Evolutionary conservation across 306 rosid genomes (phyloP), one percentile per base, ranked within the genome.

Genomic region (Ceratonia siliqua): DNA sequence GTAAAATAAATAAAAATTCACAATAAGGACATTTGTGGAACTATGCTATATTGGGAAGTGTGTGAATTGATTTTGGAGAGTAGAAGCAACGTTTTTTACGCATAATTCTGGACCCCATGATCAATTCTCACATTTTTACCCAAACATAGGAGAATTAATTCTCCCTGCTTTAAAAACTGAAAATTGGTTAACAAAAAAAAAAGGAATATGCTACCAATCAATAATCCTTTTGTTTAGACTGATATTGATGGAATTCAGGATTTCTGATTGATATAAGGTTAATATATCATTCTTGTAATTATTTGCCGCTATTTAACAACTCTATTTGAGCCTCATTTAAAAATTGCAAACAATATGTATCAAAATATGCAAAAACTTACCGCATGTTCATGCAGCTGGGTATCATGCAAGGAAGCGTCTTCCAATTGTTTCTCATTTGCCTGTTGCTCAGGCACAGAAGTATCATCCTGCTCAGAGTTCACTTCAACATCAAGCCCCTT

Each of bases 401-500:
- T 71, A 65, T 89, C 97, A 30, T 71, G 73, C 82, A 85, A 76
- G 62, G 75, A 70, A 80, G 87, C 70, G 80, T 84, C 91, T 54
- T 90, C 95, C 8, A 68, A 71, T 35, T 84, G 92, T 87, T 83
- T 88, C 74, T 86, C 94, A 71, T 57, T 80, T 43, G 67, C 83
- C 52, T 56, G 85, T 38, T 85, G 96, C 74, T 91, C 97, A 62
- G 85, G 55, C 30, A 70, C 68, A 78, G 74, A 84, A 77, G 81
- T 53, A 84, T 88, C 83, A 53, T 87, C 97, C 78, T 87, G 97
- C 61, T 88, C 96, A 76, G 82, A 78, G 74, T 83, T 82, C 76
- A 62, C 65, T 74, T 94, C 98, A 78, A 87, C 89, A 66, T 90
- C 94, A 77, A 69, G 81, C 62, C 96, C 97, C 86, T 88, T 94